These are phyloP conservation scores for Domatiomyces globalis DNA, from an alignment of 2,329 filamentous ascomycete species.

Conservation along the genomic window DNA sequence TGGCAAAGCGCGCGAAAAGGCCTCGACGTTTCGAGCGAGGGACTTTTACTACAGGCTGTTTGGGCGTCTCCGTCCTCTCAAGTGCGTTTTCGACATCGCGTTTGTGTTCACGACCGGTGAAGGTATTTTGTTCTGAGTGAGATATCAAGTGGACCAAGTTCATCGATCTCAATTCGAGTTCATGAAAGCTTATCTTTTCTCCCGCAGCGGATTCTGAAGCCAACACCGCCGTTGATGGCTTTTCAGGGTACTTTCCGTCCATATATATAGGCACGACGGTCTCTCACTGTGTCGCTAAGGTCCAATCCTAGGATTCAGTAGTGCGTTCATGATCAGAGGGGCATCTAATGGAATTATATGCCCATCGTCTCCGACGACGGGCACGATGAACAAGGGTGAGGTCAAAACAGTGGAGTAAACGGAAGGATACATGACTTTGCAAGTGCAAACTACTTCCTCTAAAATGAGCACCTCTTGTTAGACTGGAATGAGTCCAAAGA, in stretches of 20 bases:
- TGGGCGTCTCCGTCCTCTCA: slow-evolving; percentile 20
- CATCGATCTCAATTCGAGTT: neutral
- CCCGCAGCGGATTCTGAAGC: neutral
- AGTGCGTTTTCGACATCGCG: slow-evolving; percentile 11
- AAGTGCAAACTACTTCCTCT: no score
- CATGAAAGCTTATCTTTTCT: neutral
- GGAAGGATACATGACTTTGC: no score
- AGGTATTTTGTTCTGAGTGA: neutral
- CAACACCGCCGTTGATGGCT: neutral
- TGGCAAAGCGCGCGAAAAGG: slow-evolving; percentile 52
- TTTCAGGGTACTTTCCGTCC: neutral
- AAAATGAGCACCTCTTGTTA: no score
- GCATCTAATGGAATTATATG: neutral
- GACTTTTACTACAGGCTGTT: slow-evolving; percentile 32
- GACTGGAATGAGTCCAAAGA: no score
- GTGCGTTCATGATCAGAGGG: neutral
- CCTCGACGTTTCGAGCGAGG: slow-evolving; percentile 50
- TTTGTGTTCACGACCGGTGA: neutral
- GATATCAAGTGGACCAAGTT: no score
- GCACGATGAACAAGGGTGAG: neutral
- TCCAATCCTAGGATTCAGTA: neutral
- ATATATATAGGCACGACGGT: neutral
- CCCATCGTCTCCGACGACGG: neutral
- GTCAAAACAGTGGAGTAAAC: no score
- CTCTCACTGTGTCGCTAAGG: neutral